Conservation (phyloP, 202 grass and related monocot genomes). For the Cymbopogon flexuosus region DNA sequence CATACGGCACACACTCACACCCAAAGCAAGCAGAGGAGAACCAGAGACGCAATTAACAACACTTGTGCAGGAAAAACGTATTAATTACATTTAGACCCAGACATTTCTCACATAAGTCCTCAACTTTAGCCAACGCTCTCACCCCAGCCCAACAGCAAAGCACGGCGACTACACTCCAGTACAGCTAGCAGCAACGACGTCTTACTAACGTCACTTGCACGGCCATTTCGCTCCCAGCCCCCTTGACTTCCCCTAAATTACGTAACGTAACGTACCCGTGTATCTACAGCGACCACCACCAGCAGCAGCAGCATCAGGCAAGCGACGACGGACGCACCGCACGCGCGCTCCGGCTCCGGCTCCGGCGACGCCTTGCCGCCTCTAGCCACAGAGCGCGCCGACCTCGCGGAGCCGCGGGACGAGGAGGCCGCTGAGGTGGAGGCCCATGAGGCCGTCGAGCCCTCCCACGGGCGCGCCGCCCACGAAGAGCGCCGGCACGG, state of each 20-base stretch:
- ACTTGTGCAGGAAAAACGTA: background rate
- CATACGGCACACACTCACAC: no score
- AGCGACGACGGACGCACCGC: background rate
- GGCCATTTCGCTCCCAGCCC: background rate
- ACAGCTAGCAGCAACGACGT: background rate
- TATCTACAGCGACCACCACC: slow-evolving; percentile 1
- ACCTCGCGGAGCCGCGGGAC: slow-evolving; percentile 51
- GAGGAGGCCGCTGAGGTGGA: slow-evolving; percentile 56
- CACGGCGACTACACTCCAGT: background rate
- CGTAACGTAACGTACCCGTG: background rate
- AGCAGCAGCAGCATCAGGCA: no score
- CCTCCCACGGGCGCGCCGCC: slow-evolving; percentile 70
- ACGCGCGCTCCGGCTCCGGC: background rate
- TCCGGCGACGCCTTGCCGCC: background rate
- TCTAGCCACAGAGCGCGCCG: slow-evolving; percentile 40
- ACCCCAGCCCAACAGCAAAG: background rate
- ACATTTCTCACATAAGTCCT: background rate
- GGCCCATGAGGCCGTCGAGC: slow-evolving; percentile 74
- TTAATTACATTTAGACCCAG: slow-evolving; percentile 43
- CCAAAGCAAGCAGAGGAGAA: background rate
- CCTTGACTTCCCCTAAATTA: background rate
- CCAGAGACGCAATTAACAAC: background rate
- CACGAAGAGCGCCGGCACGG: slow-evolving; percentile 70
- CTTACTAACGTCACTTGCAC: background rate
- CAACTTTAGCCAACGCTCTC: background rate